Conservation (phyloP, 257 asterid genomes). For the Ehretia macrophylla region DNA sequence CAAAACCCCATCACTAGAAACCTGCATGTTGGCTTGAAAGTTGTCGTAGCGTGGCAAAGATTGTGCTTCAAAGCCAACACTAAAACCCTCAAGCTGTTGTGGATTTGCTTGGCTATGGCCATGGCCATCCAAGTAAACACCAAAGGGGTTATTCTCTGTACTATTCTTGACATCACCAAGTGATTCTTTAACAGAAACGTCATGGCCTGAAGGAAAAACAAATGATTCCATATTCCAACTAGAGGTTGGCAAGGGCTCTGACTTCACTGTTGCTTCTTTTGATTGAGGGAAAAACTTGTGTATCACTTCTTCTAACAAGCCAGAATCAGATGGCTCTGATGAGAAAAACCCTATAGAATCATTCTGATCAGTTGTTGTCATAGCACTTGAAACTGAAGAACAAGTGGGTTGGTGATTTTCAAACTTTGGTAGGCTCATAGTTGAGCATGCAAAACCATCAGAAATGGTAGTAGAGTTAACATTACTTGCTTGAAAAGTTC, state of each 20-base stretch:
- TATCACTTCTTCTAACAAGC: slow-evolving; percentile 33
- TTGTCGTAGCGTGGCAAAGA: slow-evolving; percentile 15
- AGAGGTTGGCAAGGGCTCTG: slow-evolving; percentile 7
- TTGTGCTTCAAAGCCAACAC: slow-evolving; percentile 16
- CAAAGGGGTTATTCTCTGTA: slow-evolving; percentile 10
- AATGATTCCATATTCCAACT: not conserved
- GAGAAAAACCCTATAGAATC: slow-evolving; percentile 54
- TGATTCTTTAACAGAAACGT: not conserved
- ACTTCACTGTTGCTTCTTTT: slow-evolving; percentile 7
- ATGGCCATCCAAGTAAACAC: slow-evolving; percentile 7
- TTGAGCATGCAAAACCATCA: slow-evolving; percentile 11
- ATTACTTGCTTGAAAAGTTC: slow-evolving; percentile 14
- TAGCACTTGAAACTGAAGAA: slow-evolving; percentile 2
- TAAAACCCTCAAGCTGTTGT: slow-evolving; percentile 20
- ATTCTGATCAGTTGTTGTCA: slow-evolving; percentile 5
- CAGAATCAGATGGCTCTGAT: slow-evolving; percentile 45
- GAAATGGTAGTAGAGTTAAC: slow-evolving; percentile 7
- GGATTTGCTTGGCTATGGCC: slow-evolving; percentile 9
- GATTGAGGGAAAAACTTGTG: slow-evolving; percentile 47
- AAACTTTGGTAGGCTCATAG: not conserved
- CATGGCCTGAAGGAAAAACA: not conserved
- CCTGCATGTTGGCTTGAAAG: slow-evolving; percentile 15
- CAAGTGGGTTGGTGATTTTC: slow-evolving; percentile 5
- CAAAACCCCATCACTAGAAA: slow-evolving; percentile 14
- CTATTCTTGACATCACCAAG: slow-evolving; percentile 2